Percentiles rank a stretch among this genome's conserved stretches.
Conservation (phyloP, 148 eudicot genomes). For the Camellia japonica region DNA sequence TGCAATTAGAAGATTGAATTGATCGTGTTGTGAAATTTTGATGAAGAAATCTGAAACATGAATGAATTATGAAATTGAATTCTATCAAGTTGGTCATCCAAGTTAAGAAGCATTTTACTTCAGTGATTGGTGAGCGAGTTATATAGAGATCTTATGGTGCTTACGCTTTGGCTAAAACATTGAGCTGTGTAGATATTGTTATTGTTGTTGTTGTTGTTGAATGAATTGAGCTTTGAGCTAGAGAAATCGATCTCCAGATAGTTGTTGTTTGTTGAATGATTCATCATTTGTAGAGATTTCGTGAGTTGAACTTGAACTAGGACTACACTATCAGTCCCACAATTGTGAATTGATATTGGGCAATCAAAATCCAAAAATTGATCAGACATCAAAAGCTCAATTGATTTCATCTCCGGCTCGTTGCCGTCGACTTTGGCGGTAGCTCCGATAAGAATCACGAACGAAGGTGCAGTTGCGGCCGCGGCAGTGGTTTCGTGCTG, state of each 20-base stretch:
- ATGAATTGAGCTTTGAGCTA: conserved; percentile 24
- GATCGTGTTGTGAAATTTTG: no score
- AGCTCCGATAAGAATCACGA: conserved; percentile 34
- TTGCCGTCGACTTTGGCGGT: not conserved
- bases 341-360: conserved; percentile 17
- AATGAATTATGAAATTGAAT: no score
- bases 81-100: no score
- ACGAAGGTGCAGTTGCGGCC: conserved; percentile 12
- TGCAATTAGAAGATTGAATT: no score
- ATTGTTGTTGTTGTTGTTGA: conserved; percentile 22
- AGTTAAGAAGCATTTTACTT: no score
- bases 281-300: conserved; percentile 14
- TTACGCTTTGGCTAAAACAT: conserved; percentile 67
- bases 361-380: conserved; percentile 58
- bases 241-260: conserved; percentile 38
- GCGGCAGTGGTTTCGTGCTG: no score
- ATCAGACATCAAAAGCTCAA: conserved; percentile 57
- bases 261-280: conserved; percentile 28
- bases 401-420: conserved; percentile 42
- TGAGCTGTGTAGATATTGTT: conserved; percentile 27
- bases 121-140: no score
- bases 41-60: conserved; percentile 23
- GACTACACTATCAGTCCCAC: conserved; percentile 55
- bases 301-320: conserved; percentile 42
- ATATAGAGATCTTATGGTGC: not conserved